Percentiles rank a stretch among this genome's conserved stretches.
Evolutionary conservation across 192 early-diverging fungal genomes (phyloP).

Genomic region (Coemansia sp.): DNA sequence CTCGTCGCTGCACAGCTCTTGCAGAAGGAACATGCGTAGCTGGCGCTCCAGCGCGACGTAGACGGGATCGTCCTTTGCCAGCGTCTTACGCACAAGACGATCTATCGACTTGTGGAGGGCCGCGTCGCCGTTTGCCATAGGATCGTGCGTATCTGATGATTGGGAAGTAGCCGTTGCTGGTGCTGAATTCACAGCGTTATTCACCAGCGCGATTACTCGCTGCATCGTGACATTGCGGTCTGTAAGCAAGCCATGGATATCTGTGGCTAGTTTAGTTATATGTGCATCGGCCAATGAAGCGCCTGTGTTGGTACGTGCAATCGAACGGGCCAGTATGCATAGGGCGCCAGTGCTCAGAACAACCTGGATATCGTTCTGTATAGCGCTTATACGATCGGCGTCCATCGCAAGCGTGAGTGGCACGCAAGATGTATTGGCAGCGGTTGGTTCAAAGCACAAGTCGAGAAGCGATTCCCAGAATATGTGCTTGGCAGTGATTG

Average conservation of each 20-base stretch:
- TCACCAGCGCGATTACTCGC: constrained; percentile 9
- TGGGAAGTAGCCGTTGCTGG: background rate
- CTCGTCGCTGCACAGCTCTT: constrained; percentile 17
- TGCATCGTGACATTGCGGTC: constrained; percentile 28
- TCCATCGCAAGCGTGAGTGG: constrained; percentile 33
- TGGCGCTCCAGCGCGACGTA: constrained; percentile 24
- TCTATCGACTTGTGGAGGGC: background rate
- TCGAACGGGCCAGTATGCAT: constrained; percentile 9
- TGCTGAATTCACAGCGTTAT: background rate
- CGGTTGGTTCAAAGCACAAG: constrained; percentile 28
- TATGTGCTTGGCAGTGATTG: constrained; percentile 12
- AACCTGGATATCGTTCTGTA: constrained; percentile 45
- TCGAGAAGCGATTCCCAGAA: constrained; percentile 40
- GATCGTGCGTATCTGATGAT: background rate
- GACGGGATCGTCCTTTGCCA: constrained; percentile 31
- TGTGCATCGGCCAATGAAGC: background rate
- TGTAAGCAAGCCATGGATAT: constrained; percentile 10
- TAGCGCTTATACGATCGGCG: constrained; percentile 15
- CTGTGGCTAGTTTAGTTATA: constrained; percentile 8
- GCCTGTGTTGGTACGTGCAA: background rate
- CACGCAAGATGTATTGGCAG: background rate
- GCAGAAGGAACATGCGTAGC: constrained; percentile 27
- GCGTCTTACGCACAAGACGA: constrained; percentile 29
- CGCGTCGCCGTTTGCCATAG: background rate
- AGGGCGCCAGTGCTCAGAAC: constrained; percentile 27